These are phyloP conservation scores for Laburnicola sp. DNA, from an alignment of 2,329 filamentous ascomycete species.

Conservation along the genomic window DNA sequence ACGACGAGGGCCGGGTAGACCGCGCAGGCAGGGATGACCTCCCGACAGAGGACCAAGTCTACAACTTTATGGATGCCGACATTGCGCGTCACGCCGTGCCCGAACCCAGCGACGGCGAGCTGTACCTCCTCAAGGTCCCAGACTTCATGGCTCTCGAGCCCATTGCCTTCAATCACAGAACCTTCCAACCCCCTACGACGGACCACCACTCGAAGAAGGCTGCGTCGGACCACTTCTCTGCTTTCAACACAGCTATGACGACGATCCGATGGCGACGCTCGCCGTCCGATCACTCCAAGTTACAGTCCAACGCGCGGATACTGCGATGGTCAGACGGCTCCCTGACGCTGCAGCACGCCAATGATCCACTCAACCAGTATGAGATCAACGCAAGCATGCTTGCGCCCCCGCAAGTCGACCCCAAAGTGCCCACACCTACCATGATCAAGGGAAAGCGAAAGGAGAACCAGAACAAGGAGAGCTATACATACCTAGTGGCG, in stretches of 20 bases:
- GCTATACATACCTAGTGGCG: conserved; percentile 74
- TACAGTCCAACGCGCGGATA: conserved; percentile 75
- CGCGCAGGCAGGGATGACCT: conserved; percentile 51
- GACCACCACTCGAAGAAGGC: conserved; percentile 56
- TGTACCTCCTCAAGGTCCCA: conserved; percentile 72
- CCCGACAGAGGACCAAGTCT: conserved; percentile 58
- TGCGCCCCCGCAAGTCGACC: conserved; percentile 60
- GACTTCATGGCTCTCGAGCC: conserved; percentile 72
- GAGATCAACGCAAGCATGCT: conserved; percentile 72
- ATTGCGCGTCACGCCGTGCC: conserved; percentile 71
- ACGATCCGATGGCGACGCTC: conserved; percentile 72
- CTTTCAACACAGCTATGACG: conserved; percentile 66
- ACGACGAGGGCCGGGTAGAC: conserved; percentile 66
- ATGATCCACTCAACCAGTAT: conserved; percentile 68
- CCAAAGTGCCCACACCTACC: conserved; percentile 54
- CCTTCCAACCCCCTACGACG: conserved; percentile 65
- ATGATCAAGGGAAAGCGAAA: conserved; percentile 31
- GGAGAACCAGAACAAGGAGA: conserved; percentile 66
- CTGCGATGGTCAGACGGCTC: conserved; percentile 81
- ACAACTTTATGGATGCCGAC: conserved; percentile 63
- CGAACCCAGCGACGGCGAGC: conserved; percentile 70
- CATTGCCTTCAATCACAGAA: conserved; percentile 66
- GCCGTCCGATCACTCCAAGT: conserved; percentile 62
- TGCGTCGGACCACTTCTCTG: conserved; percentile 56
- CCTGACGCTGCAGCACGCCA: conserved; percentile 71